phyloP scores from a whole-genome alignment of 225 moss, liverwort and hornwort genomes.

The Anthoceros angustus region DNA sequence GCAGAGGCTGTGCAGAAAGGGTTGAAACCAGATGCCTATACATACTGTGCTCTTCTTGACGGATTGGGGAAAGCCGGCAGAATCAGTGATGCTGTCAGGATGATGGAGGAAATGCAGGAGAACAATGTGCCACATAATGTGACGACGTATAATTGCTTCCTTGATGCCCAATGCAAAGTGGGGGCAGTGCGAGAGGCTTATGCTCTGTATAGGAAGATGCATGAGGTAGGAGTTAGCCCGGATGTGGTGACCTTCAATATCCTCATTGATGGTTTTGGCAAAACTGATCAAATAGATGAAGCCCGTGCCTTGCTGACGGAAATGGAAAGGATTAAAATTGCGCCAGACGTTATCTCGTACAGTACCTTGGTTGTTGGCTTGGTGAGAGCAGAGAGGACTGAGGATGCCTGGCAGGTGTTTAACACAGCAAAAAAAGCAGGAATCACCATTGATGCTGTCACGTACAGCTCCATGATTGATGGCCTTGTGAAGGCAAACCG shows the following conservation, averaged over 20 bases:
- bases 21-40: conserved; percentile 26
- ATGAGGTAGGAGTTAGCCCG: conserved; percentile 19
- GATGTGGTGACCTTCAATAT: conserved; percentile 32
- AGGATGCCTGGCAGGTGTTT: conserved; percentile 22
- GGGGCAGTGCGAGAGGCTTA: conserved; percentile 28
- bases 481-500: conserved; percentile 36
- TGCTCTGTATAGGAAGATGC: conserved; percentile 27
- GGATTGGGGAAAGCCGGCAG: conserved; percentile 28
- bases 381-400: conserved; percentile 23
- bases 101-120: conserved; percentile 35
- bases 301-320: conserved; percentile 19
- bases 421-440: conserved; percentile 22
- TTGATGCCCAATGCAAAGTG: conserved; percentile 30
- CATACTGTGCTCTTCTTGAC: conserved; percentile 32
- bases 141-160: conserved; percentile 31
- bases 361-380: conserved; percentile 30
- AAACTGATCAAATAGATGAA: conserved; percentile 27
- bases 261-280: conserved; percentile 29
- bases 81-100: conserved; percentile 17
- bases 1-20: conserved; percentile 22
- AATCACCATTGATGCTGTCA: conserved; percentile 31
- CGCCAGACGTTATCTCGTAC: conserved; percentile 24
- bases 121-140: conserved; percentile 20
- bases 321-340: conserved; percentile 20
- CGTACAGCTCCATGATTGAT: conserved; percentile 42